Conservation (phyloP, 345 rosid genomes). For the Adansonia digitata region DNA sequence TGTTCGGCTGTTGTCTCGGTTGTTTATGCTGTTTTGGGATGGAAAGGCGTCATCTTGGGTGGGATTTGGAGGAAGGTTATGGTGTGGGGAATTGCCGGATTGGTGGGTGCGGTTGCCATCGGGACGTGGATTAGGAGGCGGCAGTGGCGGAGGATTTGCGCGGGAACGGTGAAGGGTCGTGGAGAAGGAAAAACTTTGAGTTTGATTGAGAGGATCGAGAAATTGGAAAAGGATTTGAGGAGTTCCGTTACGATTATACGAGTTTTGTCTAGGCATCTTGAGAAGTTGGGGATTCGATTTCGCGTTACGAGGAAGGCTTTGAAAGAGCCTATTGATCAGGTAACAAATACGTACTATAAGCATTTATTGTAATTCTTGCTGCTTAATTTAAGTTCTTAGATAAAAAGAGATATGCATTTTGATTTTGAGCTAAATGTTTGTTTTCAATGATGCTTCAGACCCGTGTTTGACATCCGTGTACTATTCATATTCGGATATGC, state of each 20-base stretch:
- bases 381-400: not conserved
- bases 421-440: not conserved
- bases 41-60: conserved; percentile 31
- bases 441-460: conserved; percentile 32
- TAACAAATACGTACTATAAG: conserved; percentile 10
- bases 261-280: conserved; percentile 78
- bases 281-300: conserved; percentile 87
- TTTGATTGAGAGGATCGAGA: conserved; percentile 69
- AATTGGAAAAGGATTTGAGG: conserved; percentile 75
- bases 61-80: conserved; percentile 51
- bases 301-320: conserved; percentile 68
- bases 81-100: conserved; percentile 44
- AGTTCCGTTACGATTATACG: conserved; percentile 54
- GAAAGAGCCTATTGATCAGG: conserved; percentile 83
- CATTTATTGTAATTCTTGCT: not conserved
- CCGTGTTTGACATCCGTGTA: not conserved
- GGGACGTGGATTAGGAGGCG: conserved; percentile 72
- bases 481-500: no score
- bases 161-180: conserved; percentile 28
- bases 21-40: conserved; percentile 29
- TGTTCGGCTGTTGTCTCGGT: conserved; percentile 52
- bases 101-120: conserved; percentile 48
- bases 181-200: conserved; percentile 27
- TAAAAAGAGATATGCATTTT: not conserved
- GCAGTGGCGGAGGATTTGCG: conserved; percentile 63